A percentile compares a stretch with the other conserved stretches of the same genome.
Evolutionary conservation across 75 land plant genomes (phyloP).

Genomic region (Cupressus sempervirens): DNA sequence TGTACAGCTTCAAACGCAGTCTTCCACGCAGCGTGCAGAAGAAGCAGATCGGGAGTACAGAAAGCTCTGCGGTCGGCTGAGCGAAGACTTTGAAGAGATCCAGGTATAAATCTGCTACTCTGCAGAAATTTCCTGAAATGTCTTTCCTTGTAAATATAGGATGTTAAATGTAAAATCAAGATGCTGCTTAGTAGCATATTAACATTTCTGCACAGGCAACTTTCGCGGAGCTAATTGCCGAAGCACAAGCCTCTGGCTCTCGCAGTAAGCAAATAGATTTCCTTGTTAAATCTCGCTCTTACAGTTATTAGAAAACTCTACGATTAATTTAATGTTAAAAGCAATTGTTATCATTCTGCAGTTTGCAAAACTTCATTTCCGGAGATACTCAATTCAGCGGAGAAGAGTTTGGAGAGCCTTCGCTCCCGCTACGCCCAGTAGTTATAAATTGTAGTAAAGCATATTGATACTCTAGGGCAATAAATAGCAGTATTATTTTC

Average conservation of each 20-base stretch:
- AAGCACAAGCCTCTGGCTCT: conserved; percentile 30
- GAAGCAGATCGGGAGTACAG: conserved; percentile 41
- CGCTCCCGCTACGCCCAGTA: conserved; percentile 15
- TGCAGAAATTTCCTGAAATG: neutral
- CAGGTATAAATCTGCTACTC: conserved; percentile 12
- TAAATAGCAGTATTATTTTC: neutral
- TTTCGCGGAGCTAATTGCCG: conserved; percentile 32
- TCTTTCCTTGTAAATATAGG: neutral
- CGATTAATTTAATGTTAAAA: neutral
- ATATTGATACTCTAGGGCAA: neutral
- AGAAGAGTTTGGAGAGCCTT: conserved; percentile 33
- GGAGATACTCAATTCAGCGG: conserved; percentile 31
- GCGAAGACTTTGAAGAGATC: conserved; percentile 29
- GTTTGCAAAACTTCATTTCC: conserved; percentile 39
- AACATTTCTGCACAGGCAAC: conserved; percentile 21
- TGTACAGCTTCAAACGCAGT: conserved; percentile 32
- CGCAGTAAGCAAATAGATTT: conserved; percentile 16
- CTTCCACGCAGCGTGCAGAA: conserved; percentile 21
- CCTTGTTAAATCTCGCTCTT: neutral
- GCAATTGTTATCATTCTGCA: neutral
- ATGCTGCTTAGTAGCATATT: neutral
- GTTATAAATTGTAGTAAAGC: neutral
- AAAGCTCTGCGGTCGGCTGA: conserved; percentile 31
- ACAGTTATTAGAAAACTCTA: too few relatives aligned
- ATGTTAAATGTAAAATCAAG: too few relatives aligned